These are phyloP conservation scores for Cladosporium sp. DNA, from an alignment of 2,329 filamentous ascomycete species.

Conservation along the genomic window DNA sequence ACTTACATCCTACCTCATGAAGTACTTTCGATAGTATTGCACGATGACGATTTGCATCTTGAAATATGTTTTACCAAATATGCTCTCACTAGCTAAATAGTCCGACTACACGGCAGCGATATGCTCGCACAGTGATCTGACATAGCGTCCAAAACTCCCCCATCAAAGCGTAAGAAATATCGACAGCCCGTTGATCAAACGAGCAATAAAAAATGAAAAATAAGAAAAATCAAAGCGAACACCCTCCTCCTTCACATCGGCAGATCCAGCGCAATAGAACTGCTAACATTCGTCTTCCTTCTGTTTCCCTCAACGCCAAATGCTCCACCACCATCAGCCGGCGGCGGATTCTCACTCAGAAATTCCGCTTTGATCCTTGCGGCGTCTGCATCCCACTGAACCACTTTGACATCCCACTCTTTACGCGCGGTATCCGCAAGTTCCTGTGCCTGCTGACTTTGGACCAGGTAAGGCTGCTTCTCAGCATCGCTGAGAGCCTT, in stretches of 20 bases:
- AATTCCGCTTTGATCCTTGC: slow-evolving; percentile 43
- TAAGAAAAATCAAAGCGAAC: neutral
- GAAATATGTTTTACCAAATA: neutral
- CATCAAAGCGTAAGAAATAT: neutral
- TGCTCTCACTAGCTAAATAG: neutral
- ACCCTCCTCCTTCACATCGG: neutral
- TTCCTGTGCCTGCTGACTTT: slow-evolving; percentile 67
- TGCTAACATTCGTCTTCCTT: slow-evolving; percentile 31
- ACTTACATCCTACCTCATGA: too few species aligned
- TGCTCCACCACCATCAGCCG: slow-evolving; percentile 7
- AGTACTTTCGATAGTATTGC: too few species aligned
- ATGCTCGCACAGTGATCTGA: neutral
- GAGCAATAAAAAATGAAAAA: neutral
- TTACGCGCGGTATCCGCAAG: slow-evolving; percentile 56
- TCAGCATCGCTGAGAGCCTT: slow-evolving; percentile 66
- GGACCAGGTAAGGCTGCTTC: slow-evolving; percentile 72
- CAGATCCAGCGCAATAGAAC: slow-evolving; percentile 26
- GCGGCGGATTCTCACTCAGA: slow-evolving; percentile 26
- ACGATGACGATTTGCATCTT: neutral
- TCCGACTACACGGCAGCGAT: neutral
- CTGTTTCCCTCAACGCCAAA: slow-evolving; percentile 22
- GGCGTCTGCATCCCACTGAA: slow-evolving; percentile 69
- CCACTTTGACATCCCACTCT: slow-evolving; percentile 58
- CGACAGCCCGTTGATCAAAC: neutral
- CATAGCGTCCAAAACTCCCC: neutral